Evolutionary conservation across 2,329 filamentous ascomycete genomes (phyloP), one percentile per base, ranked within the genome.

Genomic region (Alternaria sp.): DNA sequence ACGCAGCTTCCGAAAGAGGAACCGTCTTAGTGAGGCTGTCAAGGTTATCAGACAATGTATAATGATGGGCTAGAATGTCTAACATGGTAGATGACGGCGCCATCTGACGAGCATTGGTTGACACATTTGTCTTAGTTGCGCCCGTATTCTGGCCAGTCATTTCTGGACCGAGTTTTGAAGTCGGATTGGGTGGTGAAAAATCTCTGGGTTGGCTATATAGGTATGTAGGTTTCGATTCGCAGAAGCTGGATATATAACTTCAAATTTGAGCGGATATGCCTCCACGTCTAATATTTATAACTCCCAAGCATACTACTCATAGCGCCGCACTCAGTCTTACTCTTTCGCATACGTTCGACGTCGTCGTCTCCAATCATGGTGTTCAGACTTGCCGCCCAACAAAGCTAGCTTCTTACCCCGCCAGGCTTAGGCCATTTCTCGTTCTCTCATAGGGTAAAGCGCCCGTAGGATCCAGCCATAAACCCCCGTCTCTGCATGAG

Each of bases 391-490:
- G 10, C 5, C 32, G n/a, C 54, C 22, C 34, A 41, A 49, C 20
- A 48, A 56, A 30, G 54, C 54, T 56, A 56, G 54, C 27, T 43
- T 22, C 22, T 49, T 49, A 56, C 44, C 45, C 12, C 54, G 30
- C 44, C 16, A 20, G 53, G 44, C 20, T 40, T 55, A 48, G 53
- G 18, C 27, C 49, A 12, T 2, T 41, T 16, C 14, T 52, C 28
- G 7, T 12, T 20, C 10, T 27, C 50, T 53, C 34, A 43, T 53
- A 43, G 50, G 50, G 50, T 53, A 32, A 41, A 10, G 50, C 28
- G 36, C 16, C 34, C 36, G 50, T 38, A 10, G 11, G 12, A 14
- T 22, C 32, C 20, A 27, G n/a, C 3, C 12, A 11, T 41, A 2
- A 1, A 27, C 25, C 25, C 25, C 25, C 25, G 22, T 51, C 11